These are phyloP conservation scores for Zymoseptoria brevis DNA, from an alignment of 2,329 filamentous ascomycete species.

Conservation along the genomic window DNA sequence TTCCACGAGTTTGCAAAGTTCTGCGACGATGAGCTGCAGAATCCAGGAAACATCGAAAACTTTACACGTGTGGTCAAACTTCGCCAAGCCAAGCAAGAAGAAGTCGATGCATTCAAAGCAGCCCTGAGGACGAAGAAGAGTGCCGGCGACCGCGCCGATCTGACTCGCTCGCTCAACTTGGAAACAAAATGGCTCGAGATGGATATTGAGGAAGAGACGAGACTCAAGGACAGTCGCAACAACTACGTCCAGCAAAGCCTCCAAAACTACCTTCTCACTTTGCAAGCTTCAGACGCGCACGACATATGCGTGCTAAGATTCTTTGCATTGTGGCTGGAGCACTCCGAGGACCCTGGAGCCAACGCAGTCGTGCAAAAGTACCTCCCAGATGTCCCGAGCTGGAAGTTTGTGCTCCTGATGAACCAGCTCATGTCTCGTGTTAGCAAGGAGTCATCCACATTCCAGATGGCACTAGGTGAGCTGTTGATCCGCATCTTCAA, in stretches of 20 bases:
- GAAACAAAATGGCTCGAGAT: constrained; percentile 86
- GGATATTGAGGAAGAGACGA: constrained; percentile 76
- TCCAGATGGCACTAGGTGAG: constrained; percentile 66
- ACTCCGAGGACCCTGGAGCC: constrained; percentile 62
- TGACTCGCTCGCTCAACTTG: constrained; percentile 57
- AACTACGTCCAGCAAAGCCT: constrained; percentile 82
- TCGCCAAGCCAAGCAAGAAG: constrained; percentile 69
- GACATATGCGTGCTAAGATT: constrained; percentile 88
- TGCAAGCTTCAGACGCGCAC: constrained; percentile 78
- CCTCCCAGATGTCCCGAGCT: constrained; percentile 68
- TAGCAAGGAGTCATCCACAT: constrained; percentile 58
- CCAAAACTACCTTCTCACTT: constrained; percentile 83
- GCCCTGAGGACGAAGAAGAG: constrained; percentile 41
- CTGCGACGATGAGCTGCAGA: constrained; percentile 88
- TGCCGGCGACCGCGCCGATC: constrained; percentile 42
- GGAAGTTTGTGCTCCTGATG: constrained; percentile 88
- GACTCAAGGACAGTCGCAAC: constrained; percentile 66
- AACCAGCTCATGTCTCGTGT: constrained; percentile 95
- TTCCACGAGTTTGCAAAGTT: constrained; percentile 94
- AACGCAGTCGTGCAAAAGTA: constrained; percentile 68
- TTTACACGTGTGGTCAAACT: constrained; percentile 71
- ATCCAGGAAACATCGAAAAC: constrained; percentile 76
- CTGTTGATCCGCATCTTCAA: constrained; percentile 77
- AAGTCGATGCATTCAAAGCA: constrained; percentile 65
- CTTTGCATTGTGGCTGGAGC: constrained; percentile 87